These are phyloP conservation scores for Umbelopsis ramanniana DNA, from an alignment of 192 early-diverging fungal genomes.

Conservation along the genomic window DNA sequence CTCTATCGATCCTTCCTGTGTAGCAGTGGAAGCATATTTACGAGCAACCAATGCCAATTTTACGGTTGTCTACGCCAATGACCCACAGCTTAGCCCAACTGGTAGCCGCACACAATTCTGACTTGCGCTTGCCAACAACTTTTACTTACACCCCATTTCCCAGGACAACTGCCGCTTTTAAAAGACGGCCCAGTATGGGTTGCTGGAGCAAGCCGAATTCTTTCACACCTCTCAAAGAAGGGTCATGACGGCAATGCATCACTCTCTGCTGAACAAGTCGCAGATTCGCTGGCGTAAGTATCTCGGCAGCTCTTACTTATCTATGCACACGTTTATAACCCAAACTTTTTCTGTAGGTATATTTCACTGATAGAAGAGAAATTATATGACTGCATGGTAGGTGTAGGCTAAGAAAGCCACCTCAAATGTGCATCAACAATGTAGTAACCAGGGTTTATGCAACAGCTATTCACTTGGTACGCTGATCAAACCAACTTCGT, in stretches of 20 bases:
- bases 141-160: neutral
- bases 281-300: constrained; percentile 57
- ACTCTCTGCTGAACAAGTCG: constrained; percentile 50
- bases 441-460: neutral
- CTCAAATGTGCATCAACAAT: neutral
- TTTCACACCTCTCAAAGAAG: constrained; percentile 49
- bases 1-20: constrained; percentile 76
- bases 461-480: constrained; percentile 79
- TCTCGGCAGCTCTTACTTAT: neutral
- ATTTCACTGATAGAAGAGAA: constrained; percentile 77
- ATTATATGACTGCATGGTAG: constrained; percentile 74
- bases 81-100: constrained; percentile 67
- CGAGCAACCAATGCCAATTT: constrained; percentile 57
- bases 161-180: constrained; percentile 76
- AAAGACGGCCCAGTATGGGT: constrained; percentile 62
- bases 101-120: constrained; percentile 42
- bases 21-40: constrained; percentile 68
- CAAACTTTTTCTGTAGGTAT: constrained; percentile 48
- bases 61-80: constrained; percentile 60
- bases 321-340: neutral
- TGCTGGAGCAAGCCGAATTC: constrained; percentile 53
- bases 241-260: constrained; percentile 49
- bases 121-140: neutral
- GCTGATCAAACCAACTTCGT: constrained; percentile 82
- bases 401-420: neutral